A percentile compares a stretch with the other conserved stretches of the same genome.
phyloP scores from a whole-genome alignment of 2,329 filamentous ascomycete genomes.

The Purpureocillium takamizusanense region DNA sequence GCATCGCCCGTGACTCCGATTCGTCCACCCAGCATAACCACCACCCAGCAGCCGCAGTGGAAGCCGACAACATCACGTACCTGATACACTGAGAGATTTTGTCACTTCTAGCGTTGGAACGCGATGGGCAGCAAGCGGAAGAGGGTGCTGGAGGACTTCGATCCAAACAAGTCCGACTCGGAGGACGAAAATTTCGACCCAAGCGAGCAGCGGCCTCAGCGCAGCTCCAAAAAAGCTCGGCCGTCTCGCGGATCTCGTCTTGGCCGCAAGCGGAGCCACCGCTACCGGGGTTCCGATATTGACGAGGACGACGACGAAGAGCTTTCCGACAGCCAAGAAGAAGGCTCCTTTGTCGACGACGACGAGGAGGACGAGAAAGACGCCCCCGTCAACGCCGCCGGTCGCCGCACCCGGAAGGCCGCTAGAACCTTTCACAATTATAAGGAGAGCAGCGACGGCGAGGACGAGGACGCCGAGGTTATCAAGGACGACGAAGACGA shows the following conservation, averaged over 20 bases:
- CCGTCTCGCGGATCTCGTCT: constrained; percentile 24
- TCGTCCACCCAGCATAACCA: no score
- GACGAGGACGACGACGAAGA: constrained; percentile 52
- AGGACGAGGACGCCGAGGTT: constrained; percentile 12
- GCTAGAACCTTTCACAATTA: constrained; percentile 37
- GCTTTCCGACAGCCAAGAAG: constrained; percentile 42
- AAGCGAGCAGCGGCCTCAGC: constrained; percentile 31
- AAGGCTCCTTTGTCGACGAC: constrained; percentile 37
- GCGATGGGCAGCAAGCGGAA: constrained; percentile 44
- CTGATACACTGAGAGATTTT: no score
- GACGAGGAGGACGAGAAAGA: constrained; percentile 30
- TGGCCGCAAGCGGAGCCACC: constrained; percentile 26
- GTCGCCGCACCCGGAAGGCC: constrained; percentile 38
- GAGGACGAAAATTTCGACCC: constrained; percentile 60
- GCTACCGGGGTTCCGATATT: constrained; percentile 53
- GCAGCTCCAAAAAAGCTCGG: constrained; percentile 32
- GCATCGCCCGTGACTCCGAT: no score
- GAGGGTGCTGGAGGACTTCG: constrained; percentile 48
- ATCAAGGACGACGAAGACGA: constrained; percentile 21
- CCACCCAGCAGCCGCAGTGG: no score
- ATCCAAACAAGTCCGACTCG: constrained; percentile 58
- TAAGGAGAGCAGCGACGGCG: constrained; percentile 33
- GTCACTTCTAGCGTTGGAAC: neutral
- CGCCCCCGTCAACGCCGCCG: constrained; percentile 35
- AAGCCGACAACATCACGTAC: no score